These are phyloP conservation scores for Rhodotorula paludigena DNA, from an alignment of 768 basidiomycete species.

Conservation along the genomic window DNA sequence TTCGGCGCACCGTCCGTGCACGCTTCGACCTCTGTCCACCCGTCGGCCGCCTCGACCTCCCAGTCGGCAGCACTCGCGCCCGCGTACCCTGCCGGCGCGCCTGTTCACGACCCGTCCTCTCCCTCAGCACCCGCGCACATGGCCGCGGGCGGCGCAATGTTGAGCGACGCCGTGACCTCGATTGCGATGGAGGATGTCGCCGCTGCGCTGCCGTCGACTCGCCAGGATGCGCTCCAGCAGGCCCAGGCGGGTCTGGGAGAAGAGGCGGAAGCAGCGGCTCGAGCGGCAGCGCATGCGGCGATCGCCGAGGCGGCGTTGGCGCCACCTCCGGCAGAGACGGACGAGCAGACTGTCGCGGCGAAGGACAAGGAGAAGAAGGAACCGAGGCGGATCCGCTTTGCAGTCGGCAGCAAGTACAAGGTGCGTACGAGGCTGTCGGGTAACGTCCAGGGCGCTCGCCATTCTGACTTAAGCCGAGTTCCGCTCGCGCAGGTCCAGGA, in stretches of 20 bases:
- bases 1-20: too few species aligned
- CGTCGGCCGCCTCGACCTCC: too few species aligned
- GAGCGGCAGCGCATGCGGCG: not conserved
- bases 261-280: not conserved
- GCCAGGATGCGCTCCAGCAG: not conserved
- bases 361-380: constrained; percentile 17
- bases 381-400: constrained; percentile 30
- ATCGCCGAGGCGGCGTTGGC: too few species aligned
- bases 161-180: too few species aligned
- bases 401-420: constrained; percentile 28
- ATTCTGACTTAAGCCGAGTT: too few species aligned
- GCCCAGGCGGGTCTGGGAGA: not conserved
- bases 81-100: too few species aligned
- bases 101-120: too few species aligned
- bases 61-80: too few species aligned
- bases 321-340: not conserved
- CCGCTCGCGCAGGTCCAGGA: constrained; percentile 22
- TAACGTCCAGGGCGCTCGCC: not conserved
- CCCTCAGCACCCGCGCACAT: too few species aligned
- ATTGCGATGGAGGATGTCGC: constrained; percentile 1
- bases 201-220: not conserved
- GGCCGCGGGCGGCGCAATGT: too few species aligned
- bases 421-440: too few species aligned
- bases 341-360: not conserved
- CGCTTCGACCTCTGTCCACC: too few species aligned